These are phyloP conservation scores for Paxillus involutus DNA, from an alignment of 768 basidiomycete genomes.

Conservation along the genomic window DNA sequence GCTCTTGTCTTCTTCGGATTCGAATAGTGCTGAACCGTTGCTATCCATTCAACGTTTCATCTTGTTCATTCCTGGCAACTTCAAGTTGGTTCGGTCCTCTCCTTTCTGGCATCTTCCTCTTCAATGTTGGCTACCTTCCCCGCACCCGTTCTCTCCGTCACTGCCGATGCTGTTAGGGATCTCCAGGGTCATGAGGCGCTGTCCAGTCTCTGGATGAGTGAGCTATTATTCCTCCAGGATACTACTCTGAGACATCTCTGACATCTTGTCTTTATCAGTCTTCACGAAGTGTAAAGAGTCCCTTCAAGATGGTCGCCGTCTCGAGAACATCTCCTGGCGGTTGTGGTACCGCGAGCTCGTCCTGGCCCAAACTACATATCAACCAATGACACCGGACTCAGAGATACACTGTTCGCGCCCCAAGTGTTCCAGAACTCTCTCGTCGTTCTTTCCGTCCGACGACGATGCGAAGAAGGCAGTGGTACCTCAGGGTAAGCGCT, in stretches of 20 bases:
- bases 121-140: slow-evolving; percentile 54
- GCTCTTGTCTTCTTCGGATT: slow-evolving; percentile 12
- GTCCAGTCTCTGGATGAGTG: slow-evolving; percentile 67
- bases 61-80: not conserved
- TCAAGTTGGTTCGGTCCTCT: not conserved
- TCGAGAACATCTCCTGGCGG: slow-evolving; percentile 89
- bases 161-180: slow-evolving; percentile 63
- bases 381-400: slow-evolving; percentile 29
- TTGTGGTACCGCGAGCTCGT: slow-evolving; percentile 73
- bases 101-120: slow-evolving; percentile 7
- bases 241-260: slow-evolving; percentile 5
- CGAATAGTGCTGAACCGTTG: slow-evolving; percentile 12
- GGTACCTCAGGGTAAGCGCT: slow-evolving; percentile 14
- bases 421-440: slow-evolving; percentile 20
- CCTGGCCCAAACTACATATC: slow-evolving; percentile 28
- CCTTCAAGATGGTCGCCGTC: slow-evolving; percentile 73
- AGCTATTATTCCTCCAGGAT: slow-evolving; percentile 17
- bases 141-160: slow-evolving; percentile 65
- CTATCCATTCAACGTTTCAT: slow-evolving; percentile 13
- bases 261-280: slow-evolving; percentile 42
- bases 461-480: slow-evolving; percentile 13
- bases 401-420: slow-evolving; percentile 13
- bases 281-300: slow-evolving; percentile 83
- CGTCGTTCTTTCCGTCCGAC: slow-evolving; percentile 28
- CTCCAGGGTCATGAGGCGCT: slow-evolving; percentile 70